Percentiles rank a stretch among this genome's conserved stretches.
These are phyloP conservation scores for Pseudozyma thailandica DNA, from an alignment of 1,284 basidiomycete genomes.

Conservation along the genomic window DNA sequence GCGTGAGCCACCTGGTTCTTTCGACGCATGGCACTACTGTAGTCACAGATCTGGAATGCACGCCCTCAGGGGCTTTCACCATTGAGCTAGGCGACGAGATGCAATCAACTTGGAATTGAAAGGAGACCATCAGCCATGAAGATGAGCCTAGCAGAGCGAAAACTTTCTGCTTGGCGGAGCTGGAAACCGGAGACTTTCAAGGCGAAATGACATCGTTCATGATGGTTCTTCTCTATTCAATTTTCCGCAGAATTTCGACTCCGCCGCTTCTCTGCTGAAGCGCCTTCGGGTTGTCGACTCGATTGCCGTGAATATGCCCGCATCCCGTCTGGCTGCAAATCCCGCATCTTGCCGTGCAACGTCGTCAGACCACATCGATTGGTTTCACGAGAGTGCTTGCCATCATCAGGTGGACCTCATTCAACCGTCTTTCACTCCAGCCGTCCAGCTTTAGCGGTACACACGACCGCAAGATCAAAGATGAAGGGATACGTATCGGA, in stretches of 20 bases:
- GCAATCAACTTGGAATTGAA: not conserved
- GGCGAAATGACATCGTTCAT: constrained; percentile 33
- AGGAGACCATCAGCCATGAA: not conserved
- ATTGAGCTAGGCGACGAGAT: not conserved
- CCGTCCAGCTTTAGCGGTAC: not conserved
- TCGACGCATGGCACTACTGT: not conserved
- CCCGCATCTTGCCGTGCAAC: constrained; percentile 10
- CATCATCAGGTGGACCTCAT: no score
- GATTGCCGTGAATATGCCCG: constrained; percentile 3
- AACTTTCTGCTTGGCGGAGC: constrained; percentile 11
- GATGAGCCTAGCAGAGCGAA: not conserved
- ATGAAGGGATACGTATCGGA: not conserved
- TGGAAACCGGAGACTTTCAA: constrained; percentile 31
- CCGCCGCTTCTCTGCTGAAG: not conserved
- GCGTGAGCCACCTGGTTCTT: not conserved
- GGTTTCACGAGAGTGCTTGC: constrained; percentile 12
- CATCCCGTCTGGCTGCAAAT: no score
- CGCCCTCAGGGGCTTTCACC: not conserved
- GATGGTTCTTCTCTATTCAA: not conserved
- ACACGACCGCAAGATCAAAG: not conserved
- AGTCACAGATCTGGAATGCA: not conserved
- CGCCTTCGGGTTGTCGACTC: not conserved
- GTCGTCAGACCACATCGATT: constrained; percentile 1
- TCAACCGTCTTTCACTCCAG: no score
- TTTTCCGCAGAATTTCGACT: constrained; percentile 12